A percentile compares a stretch with the other conserved stretches of the same genome.
phyloP scores from a whole-genome alignment of 495 filamentous ascomycete species.

The Xylaria palmicola region DNA sequence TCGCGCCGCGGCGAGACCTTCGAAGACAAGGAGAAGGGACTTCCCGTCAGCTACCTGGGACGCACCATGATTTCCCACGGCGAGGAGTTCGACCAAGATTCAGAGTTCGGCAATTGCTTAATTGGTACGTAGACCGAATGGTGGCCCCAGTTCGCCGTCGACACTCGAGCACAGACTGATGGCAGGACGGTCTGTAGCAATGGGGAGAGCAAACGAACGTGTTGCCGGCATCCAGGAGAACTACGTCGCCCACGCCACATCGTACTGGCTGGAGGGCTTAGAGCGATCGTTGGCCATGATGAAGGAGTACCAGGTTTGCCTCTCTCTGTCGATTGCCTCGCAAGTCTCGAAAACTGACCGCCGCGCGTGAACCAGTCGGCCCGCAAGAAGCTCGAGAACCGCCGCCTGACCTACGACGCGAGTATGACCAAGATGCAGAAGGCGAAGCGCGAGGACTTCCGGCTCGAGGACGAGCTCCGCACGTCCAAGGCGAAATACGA shows the following conservation, averaged over 20 bases:
- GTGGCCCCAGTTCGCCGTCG: neutral
- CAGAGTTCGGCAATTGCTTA: conserved; percentile 89
- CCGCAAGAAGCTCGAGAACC: conserved; percentile 91
- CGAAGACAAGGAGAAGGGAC: conserved; percentile 75
- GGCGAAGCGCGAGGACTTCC: conserved; percentile 87
- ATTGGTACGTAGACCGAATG: conserved; percentile 54
- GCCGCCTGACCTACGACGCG: conserved; percentile 88
- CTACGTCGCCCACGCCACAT: conserved; percentile 77
- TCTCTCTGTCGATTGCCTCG: neutral
- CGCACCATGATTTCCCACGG: conserved; percentile 87
- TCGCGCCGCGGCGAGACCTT: conserved; percentile 82
- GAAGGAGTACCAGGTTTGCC: conserved; percentile 86
- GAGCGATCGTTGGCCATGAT: conserved; percentile 90
- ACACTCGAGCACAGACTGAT: neutral
- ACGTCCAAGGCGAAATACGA: conserved; percentile 94
- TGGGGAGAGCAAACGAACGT: conserved; percentile 84
- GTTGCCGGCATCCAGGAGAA: conserved; percentile 83
- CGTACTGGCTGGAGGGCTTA: conserved; percentile 87
- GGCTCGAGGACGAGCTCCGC: conserved; percentile 89
- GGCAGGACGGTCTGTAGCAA: conserved; percentile 44
- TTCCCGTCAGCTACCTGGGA: conserved; percentile 80
- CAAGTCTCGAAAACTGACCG: too few species aligned
- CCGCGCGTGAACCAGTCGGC: conserved; percentile 70
- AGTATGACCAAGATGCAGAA: conserved; percentile 91
- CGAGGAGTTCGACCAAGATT: conserved; percentile 89